A percentile compares a stretch with the other conserved stretches of the same genome.
Evolutionary conservation across 305 asterid species (phyloP).

Genomic region (Rubia balearica): DNA sequence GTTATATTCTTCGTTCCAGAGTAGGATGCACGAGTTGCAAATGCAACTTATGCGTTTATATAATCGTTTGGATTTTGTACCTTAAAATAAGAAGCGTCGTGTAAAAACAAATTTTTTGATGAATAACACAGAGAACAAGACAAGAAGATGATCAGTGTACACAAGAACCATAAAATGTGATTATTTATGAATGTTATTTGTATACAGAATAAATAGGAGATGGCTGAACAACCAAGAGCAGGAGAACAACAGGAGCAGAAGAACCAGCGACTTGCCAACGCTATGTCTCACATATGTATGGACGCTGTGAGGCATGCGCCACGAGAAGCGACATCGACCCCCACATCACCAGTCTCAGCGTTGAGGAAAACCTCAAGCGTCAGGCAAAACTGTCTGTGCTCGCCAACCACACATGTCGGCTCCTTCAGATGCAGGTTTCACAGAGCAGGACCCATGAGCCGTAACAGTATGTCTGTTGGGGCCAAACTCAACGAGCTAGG

Average conservation of each 20-base stretch:
- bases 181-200: neutral
- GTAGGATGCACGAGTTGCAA: neutral
- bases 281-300: constrained; percentile 19
- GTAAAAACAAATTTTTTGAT: no score
- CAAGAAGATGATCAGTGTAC: neutral
- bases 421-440: constrained; percentile 63
- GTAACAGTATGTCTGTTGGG: constrained; percentile 43
- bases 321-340: constrained; percentile 26
- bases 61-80: neutral
- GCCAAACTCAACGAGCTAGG: constrained; percentile 12
- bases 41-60: neutral
- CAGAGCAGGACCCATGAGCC: constrained; percentile 25
- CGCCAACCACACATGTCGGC: constrained; percentile 59
- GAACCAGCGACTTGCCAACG: constrained; percentile 2
- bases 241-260: constrained; percentile 32
- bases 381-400: constrained; percentile 45
- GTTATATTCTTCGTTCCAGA: neutral
- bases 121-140: no score
- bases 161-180: neutral
- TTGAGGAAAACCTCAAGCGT: constrained; percentile 26
- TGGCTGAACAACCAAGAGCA: constrained; percentile 35
- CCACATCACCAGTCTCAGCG: constrained; percentile 37
- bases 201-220: constrained; percentile 7
- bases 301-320: constrained; percentile 21
- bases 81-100: no score